phyloP scores from a whole-genome alignment of 2,329 filamentous ascomycete genomes.

The Fusarium foetens region DNA sequence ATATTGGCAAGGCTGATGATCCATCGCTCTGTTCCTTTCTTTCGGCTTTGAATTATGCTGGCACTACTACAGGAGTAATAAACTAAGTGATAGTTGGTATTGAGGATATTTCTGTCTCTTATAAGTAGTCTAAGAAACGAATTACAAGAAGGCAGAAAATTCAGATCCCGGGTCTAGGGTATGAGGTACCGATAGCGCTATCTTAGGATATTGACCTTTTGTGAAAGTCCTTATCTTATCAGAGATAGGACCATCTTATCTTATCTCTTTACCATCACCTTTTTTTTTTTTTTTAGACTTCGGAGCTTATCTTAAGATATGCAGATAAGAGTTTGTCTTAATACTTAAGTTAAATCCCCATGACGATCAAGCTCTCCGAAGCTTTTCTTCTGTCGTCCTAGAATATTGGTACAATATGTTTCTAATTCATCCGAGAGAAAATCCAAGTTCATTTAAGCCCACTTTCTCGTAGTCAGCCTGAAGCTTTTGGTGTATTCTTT shows the following conservation, averaged over 20 bases:
- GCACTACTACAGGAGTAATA: fast-evolving
- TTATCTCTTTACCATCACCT: background rate
- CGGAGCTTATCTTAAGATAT: background rate
- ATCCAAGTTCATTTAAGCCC: background rate
- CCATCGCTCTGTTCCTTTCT: fast-evolving
- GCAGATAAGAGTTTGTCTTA: background rate
- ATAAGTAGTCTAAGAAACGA: fast-evolving
- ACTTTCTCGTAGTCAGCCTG: background rate
- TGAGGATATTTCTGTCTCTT: background rate
- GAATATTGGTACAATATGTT: background rate
- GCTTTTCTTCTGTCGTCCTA: background rate
- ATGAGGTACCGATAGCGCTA: fast-evolving
- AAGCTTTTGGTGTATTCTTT: background rate
- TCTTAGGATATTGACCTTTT: background rate
- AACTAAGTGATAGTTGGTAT: no score
- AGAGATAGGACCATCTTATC: fast-evolving
- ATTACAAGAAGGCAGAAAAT: fast-evolving
- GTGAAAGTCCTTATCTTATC: background rate
- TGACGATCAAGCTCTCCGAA: background rate
- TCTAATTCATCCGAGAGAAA: background rate
- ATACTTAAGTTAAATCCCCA: background rate
- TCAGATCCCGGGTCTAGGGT: background rate
- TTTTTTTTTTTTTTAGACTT: no score
- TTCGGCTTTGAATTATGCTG: fast-evolving
- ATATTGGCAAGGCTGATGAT: no score